These are phyloP conservation scores for Erysimum cheiri DNA, from an alignment of 441 rosid genomes.

Conservation along the genomic window DNA sequence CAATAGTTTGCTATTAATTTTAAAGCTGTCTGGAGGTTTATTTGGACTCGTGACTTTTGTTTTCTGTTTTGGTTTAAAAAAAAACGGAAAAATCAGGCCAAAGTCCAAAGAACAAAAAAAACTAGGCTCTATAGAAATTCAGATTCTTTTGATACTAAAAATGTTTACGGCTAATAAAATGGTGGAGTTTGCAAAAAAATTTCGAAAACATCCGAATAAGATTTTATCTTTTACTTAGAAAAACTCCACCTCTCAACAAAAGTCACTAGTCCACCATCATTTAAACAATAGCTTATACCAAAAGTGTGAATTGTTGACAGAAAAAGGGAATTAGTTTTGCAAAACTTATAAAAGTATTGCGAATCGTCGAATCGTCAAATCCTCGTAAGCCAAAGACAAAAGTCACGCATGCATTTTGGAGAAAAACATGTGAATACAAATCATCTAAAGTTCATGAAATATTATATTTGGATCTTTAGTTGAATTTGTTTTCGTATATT, in stretches of 20 bases:
- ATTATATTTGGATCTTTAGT: not conserved
- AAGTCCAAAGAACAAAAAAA: too few relatives aligned
- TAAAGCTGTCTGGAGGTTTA: slow-evolving; percentile 23
- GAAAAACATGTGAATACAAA: not conserved
- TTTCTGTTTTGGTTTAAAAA: too few relatives aligned
- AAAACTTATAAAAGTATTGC: not conserved
- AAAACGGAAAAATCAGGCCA: too few relatives aligned
- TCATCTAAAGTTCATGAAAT: not conserved
- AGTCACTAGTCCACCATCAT: not conserved
- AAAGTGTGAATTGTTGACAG: not conserved
- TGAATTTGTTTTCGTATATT: not conserved
- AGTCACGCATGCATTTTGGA: not conserved
- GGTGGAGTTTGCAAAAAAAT: too few relatives aligned
- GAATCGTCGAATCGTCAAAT: not conserved
- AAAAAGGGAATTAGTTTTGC: not conserved
- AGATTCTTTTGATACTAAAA: too few relatives aligned
- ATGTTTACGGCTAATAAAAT: too few relatives aligned
- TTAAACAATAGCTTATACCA: not conserved
- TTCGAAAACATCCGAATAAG: too few relatives aligned
- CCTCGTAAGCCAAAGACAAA: slow-evolving; percentile 11
- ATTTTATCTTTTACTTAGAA: too few relatives aligned
- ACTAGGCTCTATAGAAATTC: too few relatives aligned
- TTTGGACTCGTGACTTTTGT: slow-evolving; percentile 1
- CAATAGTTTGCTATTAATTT: too few relatives aligned
- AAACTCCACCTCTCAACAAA: too few relatives aligned